Evolutionary conservation across 2,329 filamentous ascomycete species (phyloP).

Genomic region (Paradendryphiella salina): DNA sequence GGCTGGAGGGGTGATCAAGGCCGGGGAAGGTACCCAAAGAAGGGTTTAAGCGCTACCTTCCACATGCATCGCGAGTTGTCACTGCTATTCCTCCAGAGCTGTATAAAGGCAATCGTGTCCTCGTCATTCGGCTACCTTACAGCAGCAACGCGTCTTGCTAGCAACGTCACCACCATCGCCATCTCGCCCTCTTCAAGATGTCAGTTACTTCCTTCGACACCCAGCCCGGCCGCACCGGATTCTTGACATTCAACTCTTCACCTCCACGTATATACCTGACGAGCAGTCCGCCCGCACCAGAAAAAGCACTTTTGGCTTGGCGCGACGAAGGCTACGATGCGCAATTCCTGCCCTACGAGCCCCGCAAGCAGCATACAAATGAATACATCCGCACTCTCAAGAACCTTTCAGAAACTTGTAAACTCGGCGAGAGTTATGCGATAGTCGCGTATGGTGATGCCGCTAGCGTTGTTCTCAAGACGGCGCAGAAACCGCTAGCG

Average conservation of each 20-base stretch:
- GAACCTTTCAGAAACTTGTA: slow-evolving; percentile 47
- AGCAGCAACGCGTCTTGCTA: not conserved
- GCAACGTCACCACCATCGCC: not conserved
- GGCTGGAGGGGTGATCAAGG: slow-evolving; percentile 5
- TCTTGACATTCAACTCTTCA: slow-evolving; percentile 45
- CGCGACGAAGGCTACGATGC: slow-evolving; percentile 51
- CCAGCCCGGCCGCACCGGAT: slow-evolving; percentile 30
- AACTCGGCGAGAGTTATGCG: slow-evolving; percentile 44
- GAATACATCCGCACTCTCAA: slow-evolving; percentile 41
- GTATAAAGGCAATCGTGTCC: not conserved
- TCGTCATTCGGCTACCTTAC: not conserved
- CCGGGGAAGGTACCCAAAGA: not conserved
- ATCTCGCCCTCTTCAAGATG: slow-evolving; percentile 18
- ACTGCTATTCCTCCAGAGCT: not conserved
- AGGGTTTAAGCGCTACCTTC: slow-evolving; percentile 1
- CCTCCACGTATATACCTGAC: slow-evolving; percentile 48
- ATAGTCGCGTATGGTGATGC: slow-evolving; percentile 49
- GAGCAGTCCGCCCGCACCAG: slow-evolving; percentile 45
- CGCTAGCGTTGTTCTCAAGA: slow-evolving; percentile 47
- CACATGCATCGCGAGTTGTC: not conserved
- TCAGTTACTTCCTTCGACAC: slow-evolving; percentile 34
- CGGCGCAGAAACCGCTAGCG: slow-evolving; percentile 47
- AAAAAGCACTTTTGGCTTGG: slow-evolving; percentile 46
- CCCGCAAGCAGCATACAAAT: slow-evolving; percentile 24
- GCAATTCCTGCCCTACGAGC: slow-evolving; percentile 44